Percentiles rank a stretch among this genome's conserved stretches.
Evolutionary conservation across 352 stramenopile genomes (phyloP).

Genomic region (Globisporangium cylindrosporum): DNA sequence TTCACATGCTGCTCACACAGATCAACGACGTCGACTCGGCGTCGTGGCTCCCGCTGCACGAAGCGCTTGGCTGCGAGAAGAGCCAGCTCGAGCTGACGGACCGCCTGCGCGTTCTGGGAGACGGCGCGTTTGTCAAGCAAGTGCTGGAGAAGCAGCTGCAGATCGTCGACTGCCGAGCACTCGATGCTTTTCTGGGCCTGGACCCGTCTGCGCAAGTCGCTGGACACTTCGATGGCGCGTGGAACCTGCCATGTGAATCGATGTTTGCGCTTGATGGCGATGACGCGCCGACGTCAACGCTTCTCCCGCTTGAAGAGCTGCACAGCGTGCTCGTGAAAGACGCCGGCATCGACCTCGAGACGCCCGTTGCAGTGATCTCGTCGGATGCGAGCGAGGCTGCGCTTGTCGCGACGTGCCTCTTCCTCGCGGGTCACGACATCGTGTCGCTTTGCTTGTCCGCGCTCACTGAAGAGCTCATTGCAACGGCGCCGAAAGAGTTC

Average conservation of each 20-base stretch:
- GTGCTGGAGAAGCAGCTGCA: conserved; percentile 34
- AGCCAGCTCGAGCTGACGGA: conserved; percentile 26
- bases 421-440: conserved; percentile 34
- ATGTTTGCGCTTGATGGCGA: conserved; percentile 38
- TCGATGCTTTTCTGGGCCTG: conserved; percentile 50
- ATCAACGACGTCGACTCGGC: conserved; percentile 23
- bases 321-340: conserved; percentile 34
- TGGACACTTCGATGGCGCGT: conserved; percentile 50
- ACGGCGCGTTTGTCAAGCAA: conserved; percentile 25
- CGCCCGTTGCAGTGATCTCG: conserved; percentile 41
- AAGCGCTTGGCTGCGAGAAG: conserved; percentile 42
- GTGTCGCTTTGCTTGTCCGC: conserved; percentile 37
- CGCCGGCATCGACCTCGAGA: conserved; percentile 36
- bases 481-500: conserved; percentile 30
- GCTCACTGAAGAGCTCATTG: conserved; percentile 42
- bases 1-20: conserved; percentile 1
- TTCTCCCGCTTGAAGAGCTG: conserved; percentile 41
- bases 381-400: conserved; percentile 50
- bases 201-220: conserved; percentile 32
- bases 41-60: conserved; percentile 34
- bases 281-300: conserved; percentile 23
- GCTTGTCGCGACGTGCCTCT: conserved; percentile 51
- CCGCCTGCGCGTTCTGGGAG: conserved; percentile 23
- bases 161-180: conserved; percentile 50
- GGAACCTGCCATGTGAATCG: conserved; percentile 48